Evolutionary conservation across 1,139 yeast genomes (phyloP), one percentile per base, ranked within the genome.

Genomic region (Scheffersomyces lignicola): DNA sequence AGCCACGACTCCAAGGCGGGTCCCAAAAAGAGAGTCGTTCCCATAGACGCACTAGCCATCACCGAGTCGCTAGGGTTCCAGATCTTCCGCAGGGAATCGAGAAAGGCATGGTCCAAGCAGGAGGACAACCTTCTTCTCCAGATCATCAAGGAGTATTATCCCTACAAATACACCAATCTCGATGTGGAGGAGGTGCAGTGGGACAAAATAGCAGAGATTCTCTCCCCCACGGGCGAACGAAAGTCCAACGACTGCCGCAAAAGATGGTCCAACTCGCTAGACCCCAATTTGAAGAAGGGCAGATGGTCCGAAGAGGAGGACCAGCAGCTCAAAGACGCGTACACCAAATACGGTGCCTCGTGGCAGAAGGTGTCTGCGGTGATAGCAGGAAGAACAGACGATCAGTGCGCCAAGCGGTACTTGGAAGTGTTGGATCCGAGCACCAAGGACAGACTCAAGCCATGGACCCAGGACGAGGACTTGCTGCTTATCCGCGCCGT

Each of bases 251-350:
- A 83, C 47, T 80, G 87, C 47, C 69, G 83, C 27, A 83, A 83
- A 52, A 58, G 94, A 41, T 84, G 94, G 94, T 58, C 78, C 22
- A 84, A 84, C 45, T 85, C 95, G 1, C 60, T 90, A 32, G 94
- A 88, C 54, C 97, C 97, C 2, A 76, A 72, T 40, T 65, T 90
- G 41, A 77, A 80, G 39, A 83, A 86, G 46, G 97, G 97, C 1
- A 78, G 80, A 51, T 90, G 97, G 97, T 85, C 95, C 1, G 59
- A 71, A n/a, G 84, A 76, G 34, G 97, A 90, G 57, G 97, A 90
- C 60, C 73, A 73, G 21, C 63, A 68, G 29, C 65, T 90, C 31
- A 54, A 83, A 15, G 68, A 69, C 32, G 90, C 95, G 1, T 84
- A 75, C 53, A 65, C 74, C 32, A 74, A 70, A 43, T 73, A 75